Evolutionary conservation across 257 asterid species (phyloP), one percentile per base, ranked within the genome.

Genomic region (Nyctanthes arbortristis): DNA sequence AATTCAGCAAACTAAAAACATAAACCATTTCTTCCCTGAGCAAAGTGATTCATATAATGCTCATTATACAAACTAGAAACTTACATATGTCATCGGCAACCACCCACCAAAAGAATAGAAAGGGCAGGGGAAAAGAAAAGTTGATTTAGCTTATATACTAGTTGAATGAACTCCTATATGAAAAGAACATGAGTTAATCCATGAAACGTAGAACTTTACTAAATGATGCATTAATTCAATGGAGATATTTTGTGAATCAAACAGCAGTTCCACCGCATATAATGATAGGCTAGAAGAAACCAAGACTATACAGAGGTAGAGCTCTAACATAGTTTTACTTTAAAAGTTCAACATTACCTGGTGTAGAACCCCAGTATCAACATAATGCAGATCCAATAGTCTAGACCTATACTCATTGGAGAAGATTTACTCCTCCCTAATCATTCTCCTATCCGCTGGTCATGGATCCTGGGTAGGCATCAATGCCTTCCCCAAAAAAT

Each of bases 321-420:
- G 52, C 20, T 40, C 16, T 18, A 40, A 40, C 20, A 40, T 40
- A 13, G 16, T 40, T 40, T 40, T 40, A 16, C 22, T 40, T 40
- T 16, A 16, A 16, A 16, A 16, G 16, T 22, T 40, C 22, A 2
- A 24, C 37, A 14, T 27, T 69, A 91, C 99, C 99, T 89, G 95
- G 1, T 96, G 75, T 27, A 91, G 87, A 63, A 94, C 84, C 85
- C 91, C 97, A 35, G 96, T 91, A 79, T 93, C 97, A 69, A 89
- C 83, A 11, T 97, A 89, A 79, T 91, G 94, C 84, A 93, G 93
- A 91, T 93, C 97, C 85, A 93, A 77, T 27, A 93, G 83, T 62
- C 99, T 97, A 6, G 97, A 97, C 77, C 99, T 91, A 74, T 72
- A 77, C 78, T 91, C 96, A 72, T 83, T 89, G 0, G 89, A 85